These are phyloP conservation scores for Aspergillus conjunctus DNA, from an alignment of 495 filamentous ascomycete species.

Conservation along the genomic window DNA sequence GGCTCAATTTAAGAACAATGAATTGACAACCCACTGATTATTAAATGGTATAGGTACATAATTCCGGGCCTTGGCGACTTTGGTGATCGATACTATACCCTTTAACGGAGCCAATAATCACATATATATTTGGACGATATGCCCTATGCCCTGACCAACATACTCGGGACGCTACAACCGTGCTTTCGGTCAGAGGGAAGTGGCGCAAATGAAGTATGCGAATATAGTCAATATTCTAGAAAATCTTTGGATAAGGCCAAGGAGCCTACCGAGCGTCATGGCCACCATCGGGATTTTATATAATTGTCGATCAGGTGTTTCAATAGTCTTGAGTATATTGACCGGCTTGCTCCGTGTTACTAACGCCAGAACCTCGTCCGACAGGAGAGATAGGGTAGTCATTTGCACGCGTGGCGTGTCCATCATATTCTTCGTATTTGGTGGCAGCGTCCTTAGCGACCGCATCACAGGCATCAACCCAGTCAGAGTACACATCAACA, in stretches of 20 bases:
- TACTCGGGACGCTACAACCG: neutral
- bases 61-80: constrained; percentile 95
- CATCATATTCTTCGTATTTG: constrained; percentile 55
- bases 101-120: constrained; percentile 49
- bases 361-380: constrained; percentile 25
- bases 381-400: constrained; percentile 18
- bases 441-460: constrained; percentile 64
- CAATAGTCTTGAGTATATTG: constrained; percentile 38
- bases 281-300: constrained; percentile 27
- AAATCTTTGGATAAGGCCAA: neutral
- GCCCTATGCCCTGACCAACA: neutral
- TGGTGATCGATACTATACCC: constrained; percentile 93
- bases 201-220: no score
- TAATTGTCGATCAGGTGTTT: constrained; percentile 20
- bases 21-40: constrained; percentile 16
- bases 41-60: constrained; percentile 71
- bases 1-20: constrained; percentile 25
- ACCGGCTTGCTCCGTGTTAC: constrained; percentile 23
- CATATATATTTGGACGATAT: neutral
- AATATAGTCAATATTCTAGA: neutral
- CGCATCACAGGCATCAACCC: constrained; percentile 94
- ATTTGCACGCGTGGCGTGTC: constrained; percentile 24
- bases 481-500: constrained; percentile 96
- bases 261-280: neutral
- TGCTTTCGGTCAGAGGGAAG: no score